A percentile compares a stretch with the other conserved stretches of the same genome.
Conservation (phyloP, 306 rosid genomes). For the Vachellia collinsii region DNA sequence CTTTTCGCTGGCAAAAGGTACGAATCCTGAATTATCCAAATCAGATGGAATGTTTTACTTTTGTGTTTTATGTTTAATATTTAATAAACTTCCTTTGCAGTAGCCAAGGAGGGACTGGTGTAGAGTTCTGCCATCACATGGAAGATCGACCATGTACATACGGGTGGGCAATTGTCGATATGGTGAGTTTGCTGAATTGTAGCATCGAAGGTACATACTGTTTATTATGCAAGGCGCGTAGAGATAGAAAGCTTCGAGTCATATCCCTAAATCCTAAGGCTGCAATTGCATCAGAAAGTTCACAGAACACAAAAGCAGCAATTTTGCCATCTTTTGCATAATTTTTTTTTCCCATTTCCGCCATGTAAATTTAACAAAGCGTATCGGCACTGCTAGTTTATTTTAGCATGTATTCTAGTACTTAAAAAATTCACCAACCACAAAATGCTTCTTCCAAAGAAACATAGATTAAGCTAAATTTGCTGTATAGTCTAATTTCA, state of each 20-base stretch:
- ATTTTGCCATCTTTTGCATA: constrained; percentile 11
- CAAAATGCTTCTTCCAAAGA: constrained; percentile 10
- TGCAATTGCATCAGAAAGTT: constrained; percentile 31
- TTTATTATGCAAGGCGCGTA: constrained; percentile 25
- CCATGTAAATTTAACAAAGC: constrained; percentile 38
- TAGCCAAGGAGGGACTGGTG: constrained; percentile 95
- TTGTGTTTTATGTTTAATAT: neutral
- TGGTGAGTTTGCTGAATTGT: constrained; percentile 67
- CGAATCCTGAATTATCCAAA: neutral
- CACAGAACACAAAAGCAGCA: constrained; percentile 23
- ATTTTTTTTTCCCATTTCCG: constrained; percentile 26
- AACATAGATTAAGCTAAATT: neutral
- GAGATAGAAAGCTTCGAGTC: constrained; percentile 30
- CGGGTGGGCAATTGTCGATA: constrained; percentile 68
- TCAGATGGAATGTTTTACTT: neutral
- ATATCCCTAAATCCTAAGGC: constrained; percentile 25
- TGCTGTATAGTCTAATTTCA: constrained; percentile 3
- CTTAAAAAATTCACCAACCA: neutral
- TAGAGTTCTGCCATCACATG: constrained; percentile 64
- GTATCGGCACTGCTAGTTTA: constrained; percentile 9
- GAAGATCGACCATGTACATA: constrained; percentile 54
- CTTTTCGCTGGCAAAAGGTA: constrained; percentile 83
- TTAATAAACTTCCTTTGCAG: constrained; percentile 51
- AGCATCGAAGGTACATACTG: constrained; percentile 36
- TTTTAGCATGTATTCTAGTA: constrained; percentile 24